phyloP scores from a whole-genome alignment of 2,329 filamentous ascomycete genomes.

The Myriosclerotinia scirpicola region DNA sequence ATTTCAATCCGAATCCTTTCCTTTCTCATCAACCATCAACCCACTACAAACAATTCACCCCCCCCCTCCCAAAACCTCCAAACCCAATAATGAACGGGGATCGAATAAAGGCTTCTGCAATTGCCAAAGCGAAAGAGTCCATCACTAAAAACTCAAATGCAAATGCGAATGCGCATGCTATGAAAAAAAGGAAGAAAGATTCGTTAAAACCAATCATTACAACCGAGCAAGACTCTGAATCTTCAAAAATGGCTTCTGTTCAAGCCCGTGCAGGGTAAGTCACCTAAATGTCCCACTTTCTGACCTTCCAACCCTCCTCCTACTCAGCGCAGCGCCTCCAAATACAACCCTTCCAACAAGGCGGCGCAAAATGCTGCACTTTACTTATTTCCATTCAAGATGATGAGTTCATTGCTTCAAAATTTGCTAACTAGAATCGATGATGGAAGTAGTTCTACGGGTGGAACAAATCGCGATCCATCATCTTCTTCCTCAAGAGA shows the following conservation, averaged over 20 bases:
- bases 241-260: slow-evolving; percentile 37
- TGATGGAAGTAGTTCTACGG: slow-evolving; percentile 36
- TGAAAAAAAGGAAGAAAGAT: slow-evolving; percentile 59
- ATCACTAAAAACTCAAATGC: slow-evolving; percentile 45
- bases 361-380: slow-evolving; percentile 23
- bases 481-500: slow-evolving; percentile 72
- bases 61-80: not conserved
- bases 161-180: slow-evolving; percentile 44
- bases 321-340: slow-evolving; percentile 31
- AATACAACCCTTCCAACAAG: slow-evolving; percentile 18
- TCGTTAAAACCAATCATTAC: slow-evolving; percentile 61
- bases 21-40: not conserved
- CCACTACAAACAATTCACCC: not conserved
- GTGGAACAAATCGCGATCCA: slow-evolving; percentile 44
- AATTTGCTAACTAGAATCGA: slow-evolving; percentile 37
- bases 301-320: slow-evolving; percentile 23
- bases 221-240: slow-evolving; percentile 46
- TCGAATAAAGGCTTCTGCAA: slow-evolving; percentile 45
- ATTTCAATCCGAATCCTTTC: not conserved
- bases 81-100: slow-evolving; percentile 38
- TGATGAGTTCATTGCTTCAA: slow-evolving; percentile 38
- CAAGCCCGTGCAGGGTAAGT: slow-evolving; percentile 42
- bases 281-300: slow-evolving; percentile 24
- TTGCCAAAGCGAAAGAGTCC: slow-evolving; percentile 60
- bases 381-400: slow-evolving; percentile 22